Conservation (phyloP, 176 grass and related monocot species). For the Eleusine coracana region DNA sequence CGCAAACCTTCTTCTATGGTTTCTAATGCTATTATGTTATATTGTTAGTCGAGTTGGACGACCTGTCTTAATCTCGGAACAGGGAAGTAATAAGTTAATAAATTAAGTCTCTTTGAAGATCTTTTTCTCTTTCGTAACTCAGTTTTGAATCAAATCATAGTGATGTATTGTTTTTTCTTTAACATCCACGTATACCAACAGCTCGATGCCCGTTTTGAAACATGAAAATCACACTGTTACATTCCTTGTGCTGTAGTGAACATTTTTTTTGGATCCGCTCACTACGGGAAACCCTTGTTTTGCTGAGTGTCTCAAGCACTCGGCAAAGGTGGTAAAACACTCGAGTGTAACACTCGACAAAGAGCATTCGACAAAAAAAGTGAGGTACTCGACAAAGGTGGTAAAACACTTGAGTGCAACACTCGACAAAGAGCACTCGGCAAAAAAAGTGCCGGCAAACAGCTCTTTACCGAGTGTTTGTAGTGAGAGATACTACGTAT, state of each 20-base stretch:
- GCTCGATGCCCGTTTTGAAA: background rate
- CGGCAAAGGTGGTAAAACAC: no score
- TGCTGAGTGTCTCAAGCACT: no score
- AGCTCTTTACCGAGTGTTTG: no score
- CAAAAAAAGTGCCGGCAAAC: no score
- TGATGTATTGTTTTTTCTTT: background rate
- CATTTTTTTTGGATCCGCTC: background rate
- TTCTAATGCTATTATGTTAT: constrained; percentile 29
- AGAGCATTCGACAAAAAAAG: no score
- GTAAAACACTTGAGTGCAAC: no score
- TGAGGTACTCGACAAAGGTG: no score
- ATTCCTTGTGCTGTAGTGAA: background rate
- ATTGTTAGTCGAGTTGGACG: background rate
- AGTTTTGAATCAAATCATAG: background rate
- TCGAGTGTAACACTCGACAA: no score
- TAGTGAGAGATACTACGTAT: no score
- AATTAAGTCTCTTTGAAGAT: background rate
- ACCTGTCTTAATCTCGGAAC: background rate
- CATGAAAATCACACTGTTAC: background rate
- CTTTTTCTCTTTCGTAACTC: background rate
- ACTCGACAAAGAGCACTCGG: no score
- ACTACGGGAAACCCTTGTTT: no score
- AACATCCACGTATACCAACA: background rate
- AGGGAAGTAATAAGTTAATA: background rate
- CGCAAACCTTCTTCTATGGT: constrained; percentile 27